Evolutionary conservation across 257 asterid species (phyloP).

Genomic region (Vinca minor): DNA sequence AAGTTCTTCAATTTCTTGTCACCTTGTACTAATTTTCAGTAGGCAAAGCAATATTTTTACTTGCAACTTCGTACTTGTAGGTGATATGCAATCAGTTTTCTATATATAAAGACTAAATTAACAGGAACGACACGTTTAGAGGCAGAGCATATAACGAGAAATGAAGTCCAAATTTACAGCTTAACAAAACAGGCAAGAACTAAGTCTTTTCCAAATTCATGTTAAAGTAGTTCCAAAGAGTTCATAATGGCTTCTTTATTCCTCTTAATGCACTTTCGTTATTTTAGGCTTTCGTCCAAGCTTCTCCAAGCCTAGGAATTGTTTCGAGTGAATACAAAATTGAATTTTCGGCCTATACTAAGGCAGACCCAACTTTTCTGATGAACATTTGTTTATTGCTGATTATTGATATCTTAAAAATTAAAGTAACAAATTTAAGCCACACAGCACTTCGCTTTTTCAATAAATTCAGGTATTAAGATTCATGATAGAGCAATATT

Average conservation of each 20-base stretch:
- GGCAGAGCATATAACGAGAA: not conserved
- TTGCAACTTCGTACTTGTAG: not conserved
- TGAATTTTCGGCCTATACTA: not conserved
- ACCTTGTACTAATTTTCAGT: not conserved
- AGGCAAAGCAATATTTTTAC: not conserved
- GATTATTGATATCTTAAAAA: not conserved
- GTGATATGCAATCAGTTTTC: not conserved
- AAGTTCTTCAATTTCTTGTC: not conserved
- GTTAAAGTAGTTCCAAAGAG: not conserved
- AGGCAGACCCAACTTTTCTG: not conserved
- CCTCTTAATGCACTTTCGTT: too few relatives aligned
- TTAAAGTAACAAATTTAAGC: not conserved
- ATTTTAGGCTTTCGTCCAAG: too few relatives aligned
- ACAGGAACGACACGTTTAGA: not conserved
- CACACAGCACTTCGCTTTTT: not conserved
- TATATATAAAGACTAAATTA: not conserved
- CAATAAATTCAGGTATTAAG: not conserved
- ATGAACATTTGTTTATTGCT: not conserved
- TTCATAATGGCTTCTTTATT: too few relatives aligned
- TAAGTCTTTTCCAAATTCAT: not conserved
- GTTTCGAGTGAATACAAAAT: not conserved
- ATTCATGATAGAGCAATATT: slow-evolving; percentile 9
- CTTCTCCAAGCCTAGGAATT: too few relatives aligned
- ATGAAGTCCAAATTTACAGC: not conserved
- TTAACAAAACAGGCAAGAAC: not conserved